phyloP scores from a whole-genome alignment of 441 rosid species.

The Flueggea neowawraea region DNA sequence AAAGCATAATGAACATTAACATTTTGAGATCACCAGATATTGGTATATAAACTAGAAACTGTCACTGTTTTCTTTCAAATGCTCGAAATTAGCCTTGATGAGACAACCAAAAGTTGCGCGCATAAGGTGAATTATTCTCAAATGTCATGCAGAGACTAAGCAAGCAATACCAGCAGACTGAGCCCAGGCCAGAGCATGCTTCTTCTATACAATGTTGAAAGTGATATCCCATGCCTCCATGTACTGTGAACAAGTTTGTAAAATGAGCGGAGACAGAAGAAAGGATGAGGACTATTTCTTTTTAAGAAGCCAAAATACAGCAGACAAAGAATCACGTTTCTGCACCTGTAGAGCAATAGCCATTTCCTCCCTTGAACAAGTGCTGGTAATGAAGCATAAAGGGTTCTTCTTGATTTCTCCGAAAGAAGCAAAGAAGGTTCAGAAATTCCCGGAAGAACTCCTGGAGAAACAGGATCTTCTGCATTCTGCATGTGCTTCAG shows the following conservation, averaged over 20 bases:
- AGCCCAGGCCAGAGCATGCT: constrained; percentile 96
- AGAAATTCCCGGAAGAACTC: constrained; percentile 47
- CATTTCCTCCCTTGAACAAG: constrained; percentile 92
- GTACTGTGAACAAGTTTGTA: constrained; percentile 45
- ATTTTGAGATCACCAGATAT: too few relatives aligned
- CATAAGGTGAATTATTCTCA: not conserved
- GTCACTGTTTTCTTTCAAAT: too few relatives aligned
- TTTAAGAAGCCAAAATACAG: not conserved
- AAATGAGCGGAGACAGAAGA: not conserved
- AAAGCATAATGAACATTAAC: too few relatives aligned
- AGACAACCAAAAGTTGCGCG: not conserved
- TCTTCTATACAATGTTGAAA: constrained; percentile 86
- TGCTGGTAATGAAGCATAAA: constrained; percentile 81
- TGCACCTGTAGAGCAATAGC: constrained; percentile 87
- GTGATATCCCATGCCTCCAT: constrained; percentile 97
- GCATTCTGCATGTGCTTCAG: constrained; percentile 42
- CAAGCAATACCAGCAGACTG: constrained; percentile 67
- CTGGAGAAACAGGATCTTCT: constrained; percentile 31
- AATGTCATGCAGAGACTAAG: not conserved
- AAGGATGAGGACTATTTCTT: not conserved
- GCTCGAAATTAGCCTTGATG: not conserved
- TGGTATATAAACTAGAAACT: too few relatives aligned
- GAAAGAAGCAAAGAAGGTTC: constrained; percentile 88
- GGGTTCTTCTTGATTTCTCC: constrained; percentile 49
- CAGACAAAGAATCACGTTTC: not conserved